Percentiles rank a stretch among this genome's conserved stretches.
These are phyloP conservation scores for Salvia hispanica DNA, from an alignment of 257 asterid genomes.

Conservation along the genomic window DNA sequence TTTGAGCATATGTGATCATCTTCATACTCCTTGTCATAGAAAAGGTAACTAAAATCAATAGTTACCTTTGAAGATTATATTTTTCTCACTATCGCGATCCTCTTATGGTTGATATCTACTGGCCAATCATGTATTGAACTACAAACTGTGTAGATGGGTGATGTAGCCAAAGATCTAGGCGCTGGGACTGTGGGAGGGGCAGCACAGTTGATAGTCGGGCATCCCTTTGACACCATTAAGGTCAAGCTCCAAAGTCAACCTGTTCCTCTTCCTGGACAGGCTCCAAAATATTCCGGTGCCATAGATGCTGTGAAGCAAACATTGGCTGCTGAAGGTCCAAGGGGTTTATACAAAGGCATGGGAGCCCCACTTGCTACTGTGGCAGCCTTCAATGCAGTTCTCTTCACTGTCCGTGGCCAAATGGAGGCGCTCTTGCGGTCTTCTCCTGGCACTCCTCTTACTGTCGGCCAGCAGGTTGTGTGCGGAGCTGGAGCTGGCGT, in stretches of 20 bases:
- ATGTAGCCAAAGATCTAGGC: slow-evolving; percentile 38
- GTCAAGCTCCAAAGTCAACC: slow-evolving; percentile 99
- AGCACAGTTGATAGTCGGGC: slow-evolving; percentile 80
- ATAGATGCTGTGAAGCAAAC: slow-evolving; percentile 92
- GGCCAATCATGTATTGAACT: not conserved
- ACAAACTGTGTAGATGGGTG: slow-evolving; percentile 66
- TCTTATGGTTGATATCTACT: not conserved
- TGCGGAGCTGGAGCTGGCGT: slow-evolving; percentile 98
- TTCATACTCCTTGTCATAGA: too few species aligned
- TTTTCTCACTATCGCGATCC: not conserved
- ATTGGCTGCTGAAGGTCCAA: slow-evolving; percentile 86
- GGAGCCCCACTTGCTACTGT: slow-evolving; percentile 99
- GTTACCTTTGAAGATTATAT: not conserved
- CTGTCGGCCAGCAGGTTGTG: slow-evolving; percentile 70
- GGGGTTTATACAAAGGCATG: slow-evolving; percentile 97
- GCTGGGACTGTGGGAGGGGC: slow-evolving; percentile 76
- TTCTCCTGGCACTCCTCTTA: slow-evolving; percentile 68
- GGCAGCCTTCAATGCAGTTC: slow-evolving; percentile 85
- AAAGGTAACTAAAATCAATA: too few species aligned
- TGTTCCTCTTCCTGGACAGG: slow-evolving; percentile 75
- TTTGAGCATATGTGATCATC: too few species aligned
- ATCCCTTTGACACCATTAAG: slow-evolving; percentile 96
- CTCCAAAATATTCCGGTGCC: slow-evolving; percentile 76
- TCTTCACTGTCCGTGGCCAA: slow-evolving; percentile 82
- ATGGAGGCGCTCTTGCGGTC: slow-evolving; percentile 74